Conservation (phyloP, 1,284 basidiomycete genomes). For the Malassezia obtusa region DNA sequence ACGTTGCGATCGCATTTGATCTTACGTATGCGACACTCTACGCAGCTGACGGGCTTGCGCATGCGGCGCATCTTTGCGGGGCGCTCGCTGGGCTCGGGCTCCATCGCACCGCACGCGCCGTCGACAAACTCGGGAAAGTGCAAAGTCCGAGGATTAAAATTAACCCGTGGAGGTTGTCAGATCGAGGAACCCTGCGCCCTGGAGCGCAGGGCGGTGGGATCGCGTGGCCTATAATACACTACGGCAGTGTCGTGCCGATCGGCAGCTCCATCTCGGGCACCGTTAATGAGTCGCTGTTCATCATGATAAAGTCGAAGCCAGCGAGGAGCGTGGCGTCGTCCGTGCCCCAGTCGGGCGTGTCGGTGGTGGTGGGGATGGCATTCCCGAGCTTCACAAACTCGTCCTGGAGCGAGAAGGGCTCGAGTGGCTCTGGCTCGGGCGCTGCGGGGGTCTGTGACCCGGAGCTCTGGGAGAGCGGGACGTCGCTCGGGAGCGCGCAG, state of each 20-base stretch:
- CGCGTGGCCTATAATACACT: too few relatives aligned
- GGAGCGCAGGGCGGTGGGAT: too few relatives aligned
- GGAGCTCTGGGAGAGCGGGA: not conserved
- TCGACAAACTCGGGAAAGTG: not conserved
- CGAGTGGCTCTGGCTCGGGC: not conserved
- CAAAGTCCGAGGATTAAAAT: not conserved
- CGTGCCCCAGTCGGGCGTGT: not conserved
- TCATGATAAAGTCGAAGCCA: not conserved
- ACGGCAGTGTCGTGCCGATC: too few relatives aligned
- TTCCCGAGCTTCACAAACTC: not conserved
- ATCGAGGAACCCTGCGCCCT: too few relatives aligned
- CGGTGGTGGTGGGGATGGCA: not conserved
- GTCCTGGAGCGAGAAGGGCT: not conserved
- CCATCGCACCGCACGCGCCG: not conserved
- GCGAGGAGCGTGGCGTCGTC: not conserved
- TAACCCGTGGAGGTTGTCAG: not conserved
- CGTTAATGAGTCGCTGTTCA: not conserved
- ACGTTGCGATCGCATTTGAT: conserved; percentile 32
- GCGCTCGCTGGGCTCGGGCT: not conserved
- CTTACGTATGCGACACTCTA: conserved; percentile 25
- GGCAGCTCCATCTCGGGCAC: too few relatives aligned
- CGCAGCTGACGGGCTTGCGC: conserved; percentile 21
- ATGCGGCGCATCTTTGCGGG: not conserved
- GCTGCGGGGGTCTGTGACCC: not conserved
- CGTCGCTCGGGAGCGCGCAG: not conserved